phyloP scores from a whole-genome alignment of 306 rosid species.

The Cucumis hystrix region DNA sequence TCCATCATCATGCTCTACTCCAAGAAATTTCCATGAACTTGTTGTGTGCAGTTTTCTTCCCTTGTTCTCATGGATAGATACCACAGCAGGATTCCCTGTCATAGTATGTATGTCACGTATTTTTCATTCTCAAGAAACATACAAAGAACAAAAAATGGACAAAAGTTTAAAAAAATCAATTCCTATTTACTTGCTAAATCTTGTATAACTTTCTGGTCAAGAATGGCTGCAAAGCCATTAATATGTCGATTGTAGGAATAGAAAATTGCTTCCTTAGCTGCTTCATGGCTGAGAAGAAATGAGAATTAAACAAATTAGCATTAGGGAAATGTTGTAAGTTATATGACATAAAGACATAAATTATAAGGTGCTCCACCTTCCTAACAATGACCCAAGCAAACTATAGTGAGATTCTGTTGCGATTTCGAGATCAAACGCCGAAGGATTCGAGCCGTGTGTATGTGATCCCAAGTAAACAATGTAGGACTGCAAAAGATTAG shows the following conservation, averaged over 20 bases:
- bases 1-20: constrained; percentile 18
- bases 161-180: background rate
- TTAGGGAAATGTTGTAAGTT: background rate
- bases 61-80: constrained; percentile 24
- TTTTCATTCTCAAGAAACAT: background rate
- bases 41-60: constrained; percentile 33
- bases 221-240: constrained; percentile 45
- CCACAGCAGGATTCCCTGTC: constrained; percentile 33
- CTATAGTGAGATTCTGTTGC: constrained; percentile 24
- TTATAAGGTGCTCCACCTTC: constrained; percentile 25
- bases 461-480: constrained; percentile 50
- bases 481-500: constrained; percentile 24
- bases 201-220: constrained; percentile 28
- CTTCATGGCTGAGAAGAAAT: constrained; percentile 20
- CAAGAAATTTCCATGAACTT: constrained; percentile 58
- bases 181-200: constrained; percentile 22
- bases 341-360: background rate
- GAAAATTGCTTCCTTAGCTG: constrained; percentile 33
- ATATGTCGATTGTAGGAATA: constrained; percentile 36
- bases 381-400: constrained; percentile 28
- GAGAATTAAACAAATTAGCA: background rate
- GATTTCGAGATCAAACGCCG: constrained; percentile 11
- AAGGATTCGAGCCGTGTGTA: constrained; percentile 36
- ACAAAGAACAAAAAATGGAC: background rate
- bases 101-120: background rate